Evolutionary conservation across 2,329 filamentous ascomycete genomes (phyloP), one percentile per base, ranked within the genome.

Genomic region (Esteya vermicola): DNA sequence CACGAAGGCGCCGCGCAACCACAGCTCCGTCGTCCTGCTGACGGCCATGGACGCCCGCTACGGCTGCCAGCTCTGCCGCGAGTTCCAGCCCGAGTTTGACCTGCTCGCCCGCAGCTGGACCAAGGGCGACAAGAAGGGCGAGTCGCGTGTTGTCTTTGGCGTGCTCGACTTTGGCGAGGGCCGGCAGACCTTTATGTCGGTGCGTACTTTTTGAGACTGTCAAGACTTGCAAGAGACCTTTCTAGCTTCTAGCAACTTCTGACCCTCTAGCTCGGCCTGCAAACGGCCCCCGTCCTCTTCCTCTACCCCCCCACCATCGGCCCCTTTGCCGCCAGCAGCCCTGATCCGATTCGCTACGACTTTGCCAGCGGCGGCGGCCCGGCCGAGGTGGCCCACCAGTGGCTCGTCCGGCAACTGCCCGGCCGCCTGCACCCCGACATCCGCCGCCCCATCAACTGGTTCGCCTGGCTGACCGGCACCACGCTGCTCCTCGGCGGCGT

Each of bases 51-150:
- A 94, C 49, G 54, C 77, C 25, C 75, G 85, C 43, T 95, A 84
- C 56, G 84, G 82, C 44, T 98, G 91, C 58, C 67, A 78, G 48
- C 67, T 96, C 36, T 98, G 91, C 60, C 73, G 77, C 39, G 85
- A 93, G 39, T 94, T 98, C 59, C 83, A 94, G 58, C 81, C 88
- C 2, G 91, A 98, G 62, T 98, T 86, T 82, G 83, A 93, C 41
- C 60, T 96, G 40, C 63, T 98, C 40, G 75, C 75, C 40, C 83
- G 77, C 59, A 91, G 83, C 61, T 98, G 91, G 91, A 69, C 70
- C 46, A 85, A 82, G 58, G 86, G 84, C 8, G 83, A 93, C 59
- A 85, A 81, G 64, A 65, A 74, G 43, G 80, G 69, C 39, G 70
- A 84, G 48, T 81, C 78, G 22, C 72, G 80, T 45, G 52, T 93